Evolutionary conservation across 495 filamentous ascomycete species (phyloP).

Genomic region (Podospora australis): DNA sequence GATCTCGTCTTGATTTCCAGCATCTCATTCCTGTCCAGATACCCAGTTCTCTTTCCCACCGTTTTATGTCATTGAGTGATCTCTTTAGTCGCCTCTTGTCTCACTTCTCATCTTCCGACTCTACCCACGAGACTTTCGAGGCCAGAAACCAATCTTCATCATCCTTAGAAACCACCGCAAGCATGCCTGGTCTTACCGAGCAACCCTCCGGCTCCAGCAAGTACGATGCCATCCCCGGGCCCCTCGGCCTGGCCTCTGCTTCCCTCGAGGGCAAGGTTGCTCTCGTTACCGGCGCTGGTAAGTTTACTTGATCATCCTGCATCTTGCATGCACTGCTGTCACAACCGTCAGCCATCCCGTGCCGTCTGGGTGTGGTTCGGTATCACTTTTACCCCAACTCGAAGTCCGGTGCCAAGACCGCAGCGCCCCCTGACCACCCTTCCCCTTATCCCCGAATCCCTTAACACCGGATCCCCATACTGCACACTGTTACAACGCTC

Average conservation of each 20-base stretch:
- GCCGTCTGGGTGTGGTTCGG: constrained; percentile 1
- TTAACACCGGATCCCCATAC: neutral
- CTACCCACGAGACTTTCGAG: too few species aligned
- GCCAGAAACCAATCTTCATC: constrained; percentile 5
- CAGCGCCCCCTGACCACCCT: neutral
- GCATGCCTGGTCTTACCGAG: constrained; percentile 36
- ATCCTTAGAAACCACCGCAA: constrained; percentile 5
- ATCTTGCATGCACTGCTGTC: constrained; percentile 4
- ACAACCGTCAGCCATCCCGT: neutral
- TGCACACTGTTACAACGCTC: neutral
- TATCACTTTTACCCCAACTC: constrained; percentile 29
- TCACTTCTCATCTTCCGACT: constrained; percentile 17
- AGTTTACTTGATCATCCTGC: constrained; percentile 7
- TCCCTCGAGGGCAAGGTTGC: constrained; percentile 48
- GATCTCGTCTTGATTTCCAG: neutral
- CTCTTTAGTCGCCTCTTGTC: constrained; percentile 24
- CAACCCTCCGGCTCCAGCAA: constrained; percentile 24
- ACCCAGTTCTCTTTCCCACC: neutral
- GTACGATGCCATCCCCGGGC: constrained; percentile 42
- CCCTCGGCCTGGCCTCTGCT: constrained; percentile 42
- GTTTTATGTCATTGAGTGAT: constrained; percentile 16
- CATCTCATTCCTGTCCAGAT: neutral
- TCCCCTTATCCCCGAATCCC: constrained; percentile 5
- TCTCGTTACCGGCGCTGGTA: constrained; percentile 43
- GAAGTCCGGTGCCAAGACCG: constrained; percentile 27